Base-by-base conservation (phyloP, 2,329 filamentous ascomycete genomes). In the Xylariaceae sp. region DNA sequence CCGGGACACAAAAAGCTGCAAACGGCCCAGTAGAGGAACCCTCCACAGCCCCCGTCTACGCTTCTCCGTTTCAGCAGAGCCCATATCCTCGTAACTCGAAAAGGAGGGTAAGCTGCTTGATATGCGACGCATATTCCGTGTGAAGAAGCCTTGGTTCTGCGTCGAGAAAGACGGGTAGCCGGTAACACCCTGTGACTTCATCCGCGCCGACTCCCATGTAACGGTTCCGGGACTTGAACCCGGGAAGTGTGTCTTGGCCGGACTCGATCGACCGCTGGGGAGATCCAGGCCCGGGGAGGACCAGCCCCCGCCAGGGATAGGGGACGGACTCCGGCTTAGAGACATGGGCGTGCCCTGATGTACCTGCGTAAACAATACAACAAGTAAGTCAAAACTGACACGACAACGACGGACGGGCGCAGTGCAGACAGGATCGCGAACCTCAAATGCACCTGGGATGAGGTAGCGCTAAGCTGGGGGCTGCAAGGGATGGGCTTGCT, bases 61-160 rank as follows among this genome's bases (percentile, higher is more conserved):
- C 65, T 89, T 92, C 55, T 94, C 86, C 62, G 90, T 94, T 52
- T 89, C 85, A 19, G 74, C 73, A 58, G 83, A 83, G 42, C 73
- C 69, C 4, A 61, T 59, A 19, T 59, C 46, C 39, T 63, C 51
- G 36, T 59, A 58, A 34, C 71, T 64, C 48, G 77, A 74, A 60
- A 92, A 90, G 16, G 76, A 74, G 6, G 89, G 88, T 43, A 96
- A 66, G 48, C 81, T 87, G 52, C 78, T 83, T 4, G 86, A 92
- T 53, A 96, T 73, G 49, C 76, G 82, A 50, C 86, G 82, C 66
- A 87, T 86, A 61, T 94, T 86, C 48, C 86, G 79, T 41, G 79
- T 81, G 63, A 96, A 90, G 71, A 94, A 94, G 40, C 88, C 86
- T 55, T 86, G 81, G 57, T 88, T 88, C 54, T 84, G 80, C 8